Evolutionary conservation across 192 early-diverging fungal species (phyloP).

Genomic region (Glomus cerebriforme): DNA sequence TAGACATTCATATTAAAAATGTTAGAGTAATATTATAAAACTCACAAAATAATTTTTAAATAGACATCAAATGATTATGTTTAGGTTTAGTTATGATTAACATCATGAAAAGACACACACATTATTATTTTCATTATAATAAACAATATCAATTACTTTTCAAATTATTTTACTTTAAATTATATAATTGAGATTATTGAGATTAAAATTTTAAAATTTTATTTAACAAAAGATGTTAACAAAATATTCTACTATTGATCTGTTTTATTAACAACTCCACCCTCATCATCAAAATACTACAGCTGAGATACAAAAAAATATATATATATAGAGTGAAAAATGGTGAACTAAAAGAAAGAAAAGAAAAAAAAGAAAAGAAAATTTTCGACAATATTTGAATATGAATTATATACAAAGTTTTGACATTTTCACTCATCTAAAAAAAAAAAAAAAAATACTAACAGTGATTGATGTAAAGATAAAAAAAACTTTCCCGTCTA

Average conservation of each 20-base stretch:
- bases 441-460: neutral
- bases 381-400: neutral
- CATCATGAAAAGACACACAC: no score
- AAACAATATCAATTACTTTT: no score
- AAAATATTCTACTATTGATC: neutral
- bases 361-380: neutral
- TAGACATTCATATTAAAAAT: no score
- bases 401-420: neutral
- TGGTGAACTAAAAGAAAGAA: neutral
- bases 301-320: neutral
- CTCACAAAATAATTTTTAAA: no score
- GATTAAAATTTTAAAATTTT: neutral
- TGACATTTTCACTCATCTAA: neutral
- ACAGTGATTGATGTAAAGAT: neutral
- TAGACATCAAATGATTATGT: no score
- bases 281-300: neutral
- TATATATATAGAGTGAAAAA: neutral
- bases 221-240: neutral
- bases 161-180: no score
- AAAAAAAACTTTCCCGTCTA: neutral
- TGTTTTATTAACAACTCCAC: neutral
- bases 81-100: no score
- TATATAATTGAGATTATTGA: neutral
- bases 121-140: no score
- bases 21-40: no score